Percentiles rank a stretch among this genome's conserved stretches.
Conservation (phyloP, 208 protist species). For the Wallacemonas sp. region DNA sequence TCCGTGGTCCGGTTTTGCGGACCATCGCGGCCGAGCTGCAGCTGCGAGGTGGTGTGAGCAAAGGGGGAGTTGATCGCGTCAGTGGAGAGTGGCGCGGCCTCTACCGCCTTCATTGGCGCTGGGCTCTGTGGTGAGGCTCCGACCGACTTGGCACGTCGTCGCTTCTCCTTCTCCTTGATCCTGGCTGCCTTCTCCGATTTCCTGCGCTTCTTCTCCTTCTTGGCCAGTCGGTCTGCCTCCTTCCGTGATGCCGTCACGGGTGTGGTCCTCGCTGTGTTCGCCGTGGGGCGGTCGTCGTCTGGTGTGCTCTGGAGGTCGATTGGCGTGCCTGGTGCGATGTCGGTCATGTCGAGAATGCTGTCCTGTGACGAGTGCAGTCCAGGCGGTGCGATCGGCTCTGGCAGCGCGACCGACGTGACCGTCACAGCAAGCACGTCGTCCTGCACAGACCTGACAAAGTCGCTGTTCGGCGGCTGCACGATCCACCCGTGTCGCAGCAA, state of each 20-base stretch:
- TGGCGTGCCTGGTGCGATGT: not conserved
- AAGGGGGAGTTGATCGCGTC: not conserved
- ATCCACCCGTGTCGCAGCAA: slow-evolving; percentile 77
- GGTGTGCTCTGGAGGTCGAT: not conserved
- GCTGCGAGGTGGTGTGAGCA: slow-evolving; percentile 4
- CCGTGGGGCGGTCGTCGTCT: not conserved
- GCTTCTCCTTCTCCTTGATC: slow-evolving; percentile 20
- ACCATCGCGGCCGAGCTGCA: not conserved
- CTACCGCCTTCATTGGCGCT: too few relatives aligned
- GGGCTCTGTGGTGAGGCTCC: not conserved
- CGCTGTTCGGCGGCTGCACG: not conserved
- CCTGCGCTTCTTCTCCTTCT: slow-evolving; percentile 18
- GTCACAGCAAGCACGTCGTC: slow-evolving; percentile 10
- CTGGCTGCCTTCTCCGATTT: slow-evolving; percentile 12
- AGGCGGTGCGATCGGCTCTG: not conserved
- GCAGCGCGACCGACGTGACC: slow-evolving; percentile 1
- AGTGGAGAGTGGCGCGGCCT: too few relatives aligned
- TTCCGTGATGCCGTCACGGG: too few relatives aligned
- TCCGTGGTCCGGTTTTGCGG: not conserved
- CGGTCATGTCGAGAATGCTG: slow-evolving; percentile 9
- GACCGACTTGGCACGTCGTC: slow-evolving; percentile 7
- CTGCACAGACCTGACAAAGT: not conserved
- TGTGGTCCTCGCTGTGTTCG: too few relatives aligned
- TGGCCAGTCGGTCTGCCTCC: not conserved
- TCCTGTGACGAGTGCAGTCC: not conserved